Evolutionary conservation across 2,329 filamentous ascomycete genomes (phyloP), one percentile per base, ranked within the genome.

Genomic region (Exophiala phaeomuriformis): DNA sequence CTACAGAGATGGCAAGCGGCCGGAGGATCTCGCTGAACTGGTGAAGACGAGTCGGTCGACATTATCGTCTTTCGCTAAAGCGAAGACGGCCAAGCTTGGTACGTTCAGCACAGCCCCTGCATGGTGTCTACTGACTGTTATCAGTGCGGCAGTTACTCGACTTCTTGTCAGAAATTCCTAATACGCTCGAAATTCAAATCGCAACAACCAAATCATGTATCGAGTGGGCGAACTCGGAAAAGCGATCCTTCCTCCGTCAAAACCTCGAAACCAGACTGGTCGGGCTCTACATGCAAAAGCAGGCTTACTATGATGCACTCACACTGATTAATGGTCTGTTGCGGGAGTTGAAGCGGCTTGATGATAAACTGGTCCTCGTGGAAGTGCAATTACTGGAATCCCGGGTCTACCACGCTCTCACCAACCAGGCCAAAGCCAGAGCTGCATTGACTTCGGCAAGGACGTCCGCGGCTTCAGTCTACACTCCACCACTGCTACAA

Each of bases 71-170:
- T 97, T 98, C 71, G 93, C 93, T 61, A 96, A 97, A 78, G 93
- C 94, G 59, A 98, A 98, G 82, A 97, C 93, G 32, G 88, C 93
- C 52, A 98, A 98, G 75, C 79, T 98, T 59, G 89, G 93, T 97
- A 83, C 32, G 49, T 55, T 4, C 12, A 32, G n/a, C 35, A 5
- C 4, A 10, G 43, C 29, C n/a, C 45, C 6, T 48, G 8, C 7
- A 31, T 29, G 29, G 8, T 37, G 43, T 28, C 55, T 51, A 37
- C 31, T 60, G 45, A 57, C 55, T 43, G 55, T 49, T 28, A 29
- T 5, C 59, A 96, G 93, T 98, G 64, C 91, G 93, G 64, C 90
- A 96, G 74, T 83, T 98, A 29, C 86, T 98, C 70, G 93, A 98
- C 72, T 84, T 96, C 70, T 93, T 97, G 78, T 83, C 87, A 65